A percentile compares a stretch with the other conserved stretches of the same genome.
Conservation (phyloP, 441 rosid species). For the Populus hybrid region DNA sequence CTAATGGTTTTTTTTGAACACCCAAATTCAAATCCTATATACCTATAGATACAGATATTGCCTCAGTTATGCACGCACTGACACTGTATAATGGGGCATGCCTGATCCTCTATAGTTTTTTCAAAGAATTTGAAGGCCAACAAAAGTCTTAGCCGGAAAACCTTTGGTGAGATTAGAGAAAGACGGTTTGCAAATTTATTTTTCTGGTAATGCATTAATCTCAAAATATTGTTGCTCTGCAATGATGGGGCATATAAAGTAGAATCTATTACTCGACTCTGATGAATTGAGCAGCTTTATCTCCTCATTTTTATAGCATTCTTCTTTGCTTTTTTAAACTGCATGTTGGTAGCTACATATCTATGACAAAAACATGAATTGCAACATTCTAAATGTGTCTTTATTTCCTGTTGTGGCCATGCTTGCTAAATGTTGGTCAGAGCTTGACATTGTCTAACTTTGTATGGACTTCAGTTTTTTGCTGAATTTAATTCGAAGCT, state of each 20-base stretch:
- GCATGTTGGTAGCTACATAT: neutral
- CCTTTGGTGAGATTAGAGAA: neutral
- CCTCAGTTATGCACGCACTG: neutral
- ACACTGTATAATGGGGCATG: neutral
- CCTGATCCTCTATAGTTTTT: neutral
- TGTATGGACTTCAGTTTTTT: constrained; percentile 58
- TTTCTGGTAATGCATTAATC: too few relatives aligned
- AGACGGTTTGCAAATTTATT: neutral
- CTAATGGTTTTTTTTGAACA: neutral
- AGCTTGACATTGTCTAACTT: constrained; percentile 6
- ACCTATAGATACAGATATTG: too few relatives aligned
- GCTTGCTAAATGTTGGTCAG: neutral
- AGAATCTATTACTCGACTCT: neutral
- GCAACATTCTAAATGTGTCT: neutral
- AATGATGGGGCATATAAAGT: neutral
- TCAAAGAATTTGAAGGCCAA: neutral
- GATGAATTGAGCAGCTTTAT: neutral
- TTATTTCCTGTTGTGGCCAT: neutral
- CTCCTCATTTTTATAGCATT: neutral
- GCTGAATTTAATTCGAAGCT: constrained; percentile 77
- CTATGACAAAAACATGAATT: neutral
- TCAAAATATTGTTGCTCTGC: too few relatives aligned
- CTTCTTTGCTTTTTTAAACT: neutral
- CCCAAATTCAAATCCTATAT: neutral
- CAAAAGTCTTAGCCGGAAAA: neutral